Evolutionary conservation across 2,329 filamentous ascomycete species (phyloP), one percentile per base, ranked within the genome.

Genomic region (Alternaria sp.): DNA sequence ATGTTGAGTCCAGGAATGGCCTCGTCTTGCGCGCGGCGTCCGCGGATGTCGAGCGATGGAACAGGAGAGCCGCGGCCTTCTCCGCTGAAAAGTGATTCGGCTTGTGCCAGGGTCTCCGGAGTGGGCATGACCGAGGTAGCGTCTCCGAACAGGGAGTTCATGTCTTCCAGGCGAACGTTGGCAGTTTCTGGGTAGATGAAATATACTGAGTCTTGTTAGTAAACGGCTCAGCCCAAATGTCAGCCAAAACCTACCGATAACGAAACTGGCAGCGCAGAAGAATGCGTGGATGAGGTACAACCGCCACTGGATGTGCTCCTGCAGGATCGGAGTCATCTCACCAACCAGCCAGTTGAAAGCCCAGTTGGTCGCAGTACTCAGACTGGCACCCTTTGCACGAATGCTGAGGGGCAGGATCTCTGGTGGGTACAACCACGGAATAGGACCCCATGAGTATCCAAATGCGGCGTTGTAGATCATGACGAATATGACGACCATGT

Each of bases 381-480:
- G 82, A 86, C 94, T 97, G 58, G 96, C 95, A 65, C 96, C 96
- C 85, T 98, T 98, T 64, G 95, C 97, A 74, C 96, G 90, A 78
- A 98, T 97, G 84, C 94, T 97, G 64, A 99, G 85, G 5, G 96
- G 96, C 46, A 99, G 86, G 82, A 99, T 99, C 85, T 99, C 96
- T n/a, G 96, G 96, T 14, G 96, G 96, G 79, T 98, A 98, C 15
- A 99, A 85, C 96, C 96, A 99, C 9, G 96, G 96, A 65, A 99
- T 97, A 1, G 96, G 96, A 18, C 96, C 96, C 96, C 96, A 99
- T n/a, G 89, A 92, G 77, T 94, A 97, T 51, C 96, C 96, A 79
- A 98, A 99, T 8, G 96, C 92, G 6, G 95, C 96, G 75, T 99
- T 99, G 83, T 98, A 99, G 54, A 97, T 91, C 92, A 98, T 97